Base-by-base conservation (phyloP, 1,284 basidiomycete species). In the Marasmius sp. region DNA sequence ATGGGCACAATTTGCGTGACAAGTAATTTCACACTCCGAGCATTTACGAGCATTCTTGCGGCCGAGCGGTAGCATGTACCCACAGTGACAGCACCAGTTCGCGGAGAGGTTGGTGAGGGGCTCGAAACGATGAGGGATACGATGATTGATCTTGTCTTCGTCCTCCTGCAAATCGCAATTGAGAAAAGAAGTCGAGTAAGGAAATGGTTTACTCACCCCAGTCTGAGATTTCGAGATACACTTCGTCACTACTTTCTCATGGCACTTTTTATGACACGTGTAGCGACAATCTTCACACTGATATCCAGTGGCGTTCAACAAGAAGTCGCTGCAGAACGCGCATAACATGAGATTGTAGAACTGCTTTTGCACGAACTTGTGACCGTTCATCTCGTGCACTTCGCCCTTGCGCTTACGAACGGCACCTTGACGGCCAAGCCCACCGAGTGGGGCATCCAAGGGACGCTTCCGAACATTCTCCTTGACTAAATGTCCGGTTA, bases 41-140 rank as follows among this genome's bases (percentile, higher is more conserved):
- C 97, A 99, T 77, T 93, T 93, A 62, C 95, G 89, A 27, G 95
- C 93, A 74, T 97, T 97, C 82, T 98, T 98, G 66, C 96, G 89
- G 59, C 97, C 97, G 57, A 99, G 86, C 56, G 97, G 95, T 45
- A 99, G 87, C 85, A 99, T 98, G 72, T 95, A 95, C 66, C 97
- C 97, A 76, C 97, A 99, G 75, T 99, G 97, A 75, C 97, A 99
- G 77, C 97, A 99, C 97, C 97, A 99, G 73, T 97, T 98, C 27
- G 97, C 94, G 54, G 95, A 94, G 64, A 99, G 91, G 75, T 98
- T 99, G 68, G 96, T 98, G 74, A 98, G 89, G 36, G 95, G 91
- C 71, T 97, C 94, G 80, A 99, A 99, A 27, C 97, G 92, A 78
- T 99, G 97, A 52, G 97, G 97, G 70, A 99, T 99, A 61, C 97